phyloP scores from a whole-genome alignment of 2,329 filamentous ascomycete species.

The Dichotomopilus funicola region DNA sequence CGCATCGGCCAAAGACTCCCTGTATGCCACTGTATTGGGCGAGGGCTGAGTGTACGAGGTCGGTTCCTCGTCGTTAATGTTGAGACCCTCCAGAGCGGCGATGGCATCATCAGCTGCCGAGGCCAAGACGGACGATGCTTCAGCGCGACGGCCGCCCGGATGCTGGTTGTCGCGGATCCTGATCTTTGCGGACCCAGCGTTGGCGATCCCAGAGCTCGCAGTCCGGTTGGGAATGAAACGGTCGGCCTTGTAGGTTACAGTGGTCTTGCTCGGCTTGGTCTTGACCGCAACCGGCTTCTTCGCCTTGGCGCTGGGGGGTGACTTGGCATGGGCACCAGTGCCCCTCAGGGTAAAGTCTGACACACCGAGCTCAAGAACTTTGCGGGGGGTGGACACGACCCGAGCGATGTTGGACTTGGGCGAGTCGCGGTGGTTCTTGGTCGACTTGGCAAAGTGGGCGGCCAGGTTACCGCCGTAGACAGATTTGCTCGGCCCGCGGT shows the following conservation, averaged over 20 bases:
- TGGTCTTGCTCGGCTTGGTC: slow-evolving; percentile 63
- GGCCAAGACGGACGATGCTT: slow-evolving; percentile 70
- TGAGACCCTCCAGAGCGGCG: slow-evolving; percentile 72
- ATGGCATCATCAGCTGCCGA: slow-evolving; percentile 74
- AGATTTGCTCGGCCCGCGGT: slow-evolving; percentile 56
- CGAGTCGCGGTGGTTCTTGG: slow-evolving; percentile 71
- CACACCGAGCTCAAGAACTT: slow-evolving; percentile 77
- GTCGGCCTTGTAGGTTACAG: slow-evolving; percentile 73
- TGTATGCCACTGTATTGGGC: slow-evolving; percentile 83
- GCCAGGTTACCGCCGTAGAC: slow-evolving; percentile 75
- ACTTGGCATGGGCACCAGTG: slow-evolving; percentile 59
- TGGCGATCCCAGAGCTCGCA: slow-evolving; percentile 81
- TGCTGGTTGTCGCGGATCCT: slow-evolving; percentile 63
- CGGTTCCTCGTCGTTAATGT: slow-evolving; percentile 64
- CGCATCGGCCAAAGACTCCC: slow-evolving; percentile 82
- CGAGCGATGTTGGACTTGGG: slow-evolving; percentile 95
- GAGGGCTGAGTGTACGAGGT: slow-evolving; percentile 69
- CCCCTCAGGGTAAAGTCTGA: slow-evolving; percentile 89
- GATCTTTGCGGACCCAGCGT: slow-evolving; percentile 75
- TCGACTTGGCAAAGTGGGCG: slow-evolving; percentile 68
- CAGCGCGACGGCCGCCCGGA: slow-evolving; percentile 62
- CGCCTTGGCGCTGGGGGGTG: slow-evolving; percentile 49
- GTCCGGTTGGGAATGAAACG: slow-evolving; percentile 93
- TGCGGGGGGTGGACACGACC: slow-evolving; percentile 67
- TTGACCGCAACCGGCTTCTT: slow-evolving; percentile 50